A percentile compares a stretch with the other conserved stretches of the same genome.
Evolutionary conservation across 441 rosid genomes (phyloP).

Genomic region (Pelargonium australe): DNA sequence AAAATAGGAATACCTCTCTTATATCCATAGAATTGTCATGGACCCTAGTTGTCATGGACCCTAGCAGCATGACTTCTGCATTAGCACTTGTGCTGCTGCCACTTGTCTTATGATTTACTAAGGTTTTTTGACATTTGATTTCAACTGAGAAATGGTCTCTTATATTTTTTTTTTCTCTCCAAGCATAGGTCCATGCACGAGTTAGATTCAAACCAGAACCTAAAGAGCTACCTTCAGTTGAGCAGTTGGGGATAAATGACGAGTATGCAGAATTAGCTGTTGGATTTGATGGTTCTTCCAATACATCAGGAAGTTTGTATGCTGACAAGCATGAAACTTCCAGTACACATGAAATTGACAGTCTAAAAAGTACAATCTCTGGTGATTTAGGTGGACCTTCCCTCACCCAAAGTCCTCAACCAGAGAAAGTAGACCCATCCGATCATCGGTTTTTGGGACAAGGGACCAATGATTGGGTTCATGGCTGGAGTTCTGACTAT

Average conservation of each 20-base stretch:
- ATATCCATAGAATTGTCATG: background rate
- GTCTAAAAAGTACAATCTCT: constrained; percentile 66
- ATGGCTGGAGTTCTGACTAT: constrained; percentile 71
- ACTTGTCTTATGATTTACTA: background rate
- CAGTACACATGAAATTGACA: constrained; percentile 68
- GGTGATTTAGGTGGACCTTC: constrained; percentile 71
- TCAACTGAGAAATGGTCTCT: constrained; percentile 6
- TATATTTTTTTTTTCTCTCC: constrained; percentile 3
- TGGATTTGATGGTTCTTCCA: constrained; percentile 90
- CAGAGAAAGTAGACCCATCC: constrained; percentile 49
- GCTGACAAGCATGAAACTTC: constrained; percentile 86
- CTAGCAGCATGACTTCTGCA: background rate
- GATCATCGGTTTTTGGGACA: constrained; percentile 41
- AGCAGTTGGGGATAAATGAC: constrained; percentile 43
- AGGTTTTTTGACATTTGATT: constrained; percentile 6
- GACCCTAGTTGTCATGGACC: background rate
- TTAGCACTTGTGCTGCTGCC: background rate
- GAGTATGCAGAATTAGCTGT: constrained; percentile 57
- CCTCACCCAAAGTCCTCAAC: constrained; percentile 47
- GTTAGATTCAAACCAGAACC: constrained; percentile 59
- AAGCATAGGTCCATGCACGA: constrained; percentile 50
- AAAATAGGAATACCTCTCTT: background rate
- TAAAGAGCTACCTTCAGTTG: constrained; percentile 42
- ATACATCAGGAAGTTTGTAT: constrained; percentile 70
- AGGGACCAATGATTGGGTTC: constrained; percentile 56